A percentile compares a stretch with the other conserved stretches of the same genome.
Evolutionary conservation across 1,284 basidiomycete species (phyloP).

Genomic region (Cerrena zonata): DNA sequence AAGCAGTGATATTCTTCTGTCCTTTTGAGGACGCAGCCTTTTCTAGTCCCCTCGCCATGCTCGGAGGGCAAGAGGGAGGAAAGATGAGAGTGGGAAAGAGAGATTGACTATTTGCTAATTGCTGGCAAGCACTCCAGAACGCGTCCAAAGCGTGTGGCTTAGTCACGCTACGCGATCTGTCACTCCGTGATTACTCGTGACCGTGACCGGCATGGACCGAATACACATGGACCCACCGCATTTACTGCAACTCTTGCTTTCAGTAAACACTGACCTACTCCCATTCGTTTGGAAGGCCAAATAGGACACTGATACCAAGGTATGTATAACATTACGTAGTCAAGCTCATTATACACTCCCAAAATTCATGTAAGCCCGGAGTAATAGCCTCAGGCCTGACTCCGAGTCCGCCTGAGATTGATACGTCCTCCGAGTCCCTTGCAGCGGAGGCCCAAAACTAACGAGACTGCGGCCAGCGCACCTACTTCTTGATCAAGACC

Average conservation of each 20-base stretch:
- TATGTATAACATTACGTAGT: no score
- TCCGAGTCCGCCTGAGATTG: background rate
- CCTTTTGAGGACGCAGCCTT: background rate
- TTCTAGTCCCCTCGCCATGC: background rate
- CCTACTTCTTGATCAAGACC: background rate
- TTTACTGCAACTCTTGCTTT: no score
- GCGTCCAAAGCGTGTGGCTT: background rate
- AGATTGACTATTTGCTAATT: no score
- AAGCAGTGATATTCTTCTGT: background rate
- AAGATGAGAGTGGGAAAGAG: background rate
- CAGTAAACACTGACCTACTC: no score
- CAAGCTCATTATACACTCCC: no score
- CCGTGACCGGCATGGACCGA: background rate
- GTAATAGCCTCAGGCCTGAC: no score
- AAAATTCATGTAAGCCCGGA: no score
- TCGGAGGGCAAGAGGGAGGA: background rate
- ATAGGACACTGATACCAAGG: no score
- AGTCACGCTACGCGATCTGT: constrained; percentile 1
- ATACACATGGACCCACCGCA: background rate
- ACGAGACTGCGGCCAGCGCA: no score
- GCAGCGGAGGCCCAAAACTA: no score
- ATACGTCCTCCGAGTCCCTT: background rate
- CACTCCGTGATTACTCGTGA: background rate
- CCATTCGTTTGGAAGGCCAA: no score
- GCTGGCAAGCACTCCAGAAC: background rate